A percentile compares a stretch with the other conserved stretches of the same genome.
Evolutionary conservation across 2,329 filamentous ascomycete species (phyloP).

Genomic region (Aschersonia sp.): DNA sequence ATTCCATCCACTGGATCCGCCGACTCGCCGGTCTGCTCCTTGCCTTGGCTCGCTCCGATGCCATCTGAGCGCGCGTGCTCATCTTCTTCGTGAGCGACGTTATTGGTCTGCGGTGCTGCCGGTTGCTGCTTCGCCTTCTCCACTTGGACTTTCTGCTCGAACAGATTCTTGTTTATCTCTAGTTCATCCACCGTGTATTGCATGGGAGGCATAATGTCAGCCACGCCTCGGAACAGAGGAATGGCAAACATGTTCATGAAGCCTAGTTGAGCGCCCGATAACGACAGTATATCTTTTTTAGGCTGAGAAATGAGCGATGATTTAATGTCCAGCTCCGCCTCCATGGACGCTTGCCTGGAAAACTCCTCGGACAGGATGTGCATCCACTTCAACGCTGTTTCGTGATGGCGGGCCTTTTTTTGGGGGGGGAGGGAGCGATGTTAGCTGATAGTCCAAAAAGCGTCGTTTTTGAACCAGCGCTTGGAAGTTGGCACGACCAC

Average conservation of each 20-base stretch:
- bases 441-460: not conserved
- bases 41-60: conserved; percentile 7
- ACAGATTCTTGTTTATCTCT: conserved; percentile 58
- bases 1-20: conserved; percentile 4
- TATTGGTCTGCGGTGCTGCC: conserved; percentile 12
- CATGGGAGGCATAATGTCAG: conserved; percentile 76
- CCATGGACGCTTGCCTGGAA: conserved; percentile 83
- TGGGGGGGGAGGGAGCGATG: not conserved
- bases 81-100: too few species aligned
- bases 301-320: conserved; percentile 79
- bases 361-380: conserved; percentile 92
- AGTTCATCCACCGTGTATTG: conserved; percentile 74
- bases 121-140: conserved; percentile 36
- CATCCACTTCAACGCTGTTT: conserved; percentile 79
- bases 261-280: conserved; percentile 77
- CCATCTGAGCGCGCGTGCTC: not conserved
- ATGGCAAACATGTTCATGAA: conserved; percentile 97
- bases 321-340: conserved; percentile 71
- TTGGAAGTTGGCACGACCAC: conserved; percentile 19
- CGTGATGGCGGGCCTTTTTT: conserved; percentile 67
- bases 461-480: too few species aligned
- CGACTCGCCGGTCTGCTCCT: not conserved
- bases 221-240: conserved; percentile 78
- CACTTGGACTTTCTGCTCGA: conserved; percentile 52
- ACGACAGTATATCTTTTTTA: conserved; percentile 66